A percentile compares a stretch with the other conserved stretches of the same genome.
These are phyloP conservation scores for Volvariella volvacea DNA, from an alignment of 1,284 basidiomycete genomes.

Conservation along the genomic window DNA sequence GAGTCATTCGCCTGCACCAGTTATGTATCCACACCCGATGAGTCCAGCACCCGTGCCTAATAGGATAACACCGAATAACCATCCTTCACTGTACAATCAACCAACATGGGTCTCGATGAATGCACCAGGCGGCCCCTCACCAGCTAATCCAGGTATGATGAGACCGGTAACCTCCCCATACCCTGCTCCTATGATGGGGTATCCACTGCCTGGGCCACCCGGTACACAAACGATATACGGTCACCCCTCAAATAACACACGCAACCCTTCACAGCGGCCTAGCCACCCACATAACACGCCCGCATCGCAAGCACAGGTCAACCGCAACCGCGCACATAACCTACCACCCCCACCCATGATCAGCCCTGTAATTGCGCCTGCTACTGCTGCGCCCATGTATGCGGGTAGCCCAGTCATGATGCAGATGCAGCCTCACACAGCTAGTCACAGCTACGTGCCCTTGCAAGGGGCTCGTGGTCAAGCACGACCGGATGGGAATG, in stretches of 20 bases:
- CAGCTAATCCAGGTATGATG: constrained; percentile 46
- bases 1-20: constrained; percentile 56
- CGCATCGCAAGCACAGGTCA: constrained; percentile 31
- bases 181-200: constrained; percentile 54
- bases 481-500: constrained; percentile 31
- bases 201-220: constrained; percentile 43
- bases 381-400: constrained; percentile 47
- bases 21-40: constrained; percentile 57
- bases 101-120: constrained; percentile 60
- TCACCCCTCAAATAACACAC: constrained; percentile 20
- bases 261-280: constrained; percentile 12
- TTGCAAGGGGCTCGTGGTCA: constrained; percentile 30
- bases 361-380: constrained; percentile 63
- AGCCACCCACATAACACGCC: constrained; percentile 32
- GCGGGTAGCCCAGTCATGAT: constrained; percentile 61
- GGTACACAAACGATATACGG: constrained; percentile 44
- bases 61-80: constrained; percentile 54
- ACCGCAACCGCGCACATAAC: constrained; percentile 34
- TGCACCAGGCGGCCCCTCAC: constrained; percentile 21
- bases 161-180: constrained; percentile 58
- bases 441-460: constrained; percentile 30
- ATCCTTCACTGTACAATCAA: constrained; percentile 50
- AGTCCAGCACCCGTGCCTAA: constrained; percentile 54
- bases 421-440: constrained; percentile 40
- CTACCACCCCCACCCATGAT: constrained; percentile 32